phyloP scores from a whole-genome alignment of 2,329 filamentous ascomycete genomes.

The Claviceps purpurea region DNA sequence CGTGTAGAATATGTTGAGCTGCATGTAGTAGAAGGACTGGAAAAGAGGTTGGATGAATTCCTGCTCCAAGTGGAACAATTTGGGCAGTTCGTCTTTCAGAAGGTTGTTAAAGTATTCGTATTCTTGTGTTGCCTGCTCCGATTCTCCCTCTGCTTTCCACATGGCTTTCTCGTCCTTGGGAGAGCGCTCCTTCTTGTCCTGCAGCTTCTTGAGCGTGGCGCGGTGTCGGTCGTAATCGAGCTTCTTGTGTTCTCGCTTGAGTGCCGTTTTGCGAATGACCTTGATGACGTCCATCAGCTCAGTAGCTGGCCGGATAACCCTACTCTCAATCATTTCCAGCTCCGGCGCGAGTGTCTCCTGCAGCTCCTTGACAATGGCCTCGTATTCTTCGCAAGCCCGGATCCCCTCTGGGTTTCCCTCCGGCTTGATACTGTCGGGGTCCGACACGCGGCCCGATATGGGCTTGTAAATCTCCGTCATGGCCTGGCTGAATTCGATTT shows the following conservation, averaged over 20 bases:
- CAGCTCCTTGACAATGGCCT: conserved; percentile 76
- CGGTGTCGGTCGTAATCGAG: conserved; percentile 88
- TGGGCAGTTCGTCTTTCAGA: conserved; percentile 88
- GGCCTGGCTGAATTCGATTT: conserved; percentile 95
- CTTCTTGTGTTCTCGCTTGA: conserved; percentile 94
- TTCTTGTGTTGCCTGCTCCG: conserved; percentile 85
- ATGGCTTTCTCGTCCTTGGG: conserved; percentile 95
- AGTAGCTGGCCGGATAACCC: conserved; percentile 83
- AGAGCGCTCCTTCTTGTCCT: conserved; percentile 94
- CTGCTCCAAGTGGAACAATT: conserved; percentile 76
- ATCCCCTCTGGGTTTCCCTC: conserved; percentile 92
- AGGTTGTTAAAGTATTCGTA: conserved; percentile 98
- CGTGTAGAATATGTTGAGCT: conserved; percentile 97
- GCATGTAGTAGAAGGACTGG: conserved; percentile 99
- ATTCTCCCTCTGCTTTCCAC: conserved; percentile 87
- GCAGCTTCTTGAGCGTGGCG: conserved; percentile 74
- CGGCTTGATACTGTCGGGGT: conserved; percentile 68
- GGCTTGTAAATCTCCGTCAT: conserved; percentile 97
- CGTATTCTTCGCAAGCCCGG: conserved; percentile 90
- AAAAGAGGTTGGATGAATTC: conserved; percentile 96
- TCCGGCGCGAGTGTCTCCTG: conserved; percentile 82
- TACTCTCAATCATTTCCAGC: conserved; percentile 90
- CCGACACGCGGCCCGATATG: conserved; percentile 89
- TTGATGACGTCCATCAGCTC: conserved; percentile 93
- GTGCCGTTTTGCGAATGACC: conserved; percentile 73